Evolutionary conservation across 768 basidiomycete species (phyloP).

Genomic region (Termitomyces sp.): DNA sequence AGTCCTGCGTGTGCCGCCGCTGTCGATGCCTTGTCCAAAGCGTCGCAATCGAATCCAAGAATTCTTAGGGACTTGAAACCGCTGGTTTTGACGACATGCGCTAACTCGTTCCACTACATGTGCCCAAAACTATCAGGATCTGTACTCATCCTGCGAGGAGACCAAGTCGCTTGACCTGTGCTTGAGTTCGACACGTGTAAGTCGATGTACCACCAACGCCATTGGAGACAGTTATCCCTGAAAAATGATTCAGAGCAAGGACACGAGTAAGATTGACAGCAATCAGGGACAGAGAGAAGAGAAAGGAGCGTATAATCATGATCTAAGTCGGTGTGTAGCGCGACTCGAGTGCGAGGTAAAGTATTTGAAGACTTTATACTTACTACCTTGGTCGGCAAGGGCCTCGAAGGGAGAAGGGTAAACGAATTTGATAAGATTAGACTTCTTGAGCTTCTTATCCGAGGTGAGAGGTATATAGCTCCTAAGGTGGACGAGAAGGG

Average conservation of each 20-base stretch:
- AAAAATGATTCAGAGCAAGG: slow-evolving; percentile 27
- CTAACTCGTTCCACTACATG: slow-evolving; percentile 29
- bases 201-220: slow-evolving; percentile 18
- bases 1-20: slow-evolving; percentile 27
- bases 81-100: slow-evolving; percentile 19
- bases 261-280: background rate
- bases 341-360: background rate
- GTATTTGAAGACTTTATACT: background rate
- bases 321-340: no score
- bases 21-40: slow-evolving; percentile 27
- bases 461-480: background rate
- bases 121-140: background rate
- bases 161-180: slow-evolving; percentile 19
- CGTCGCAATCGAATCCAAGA: slow-evolving; percentile 32
- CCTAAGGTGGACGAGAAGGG: background rate
- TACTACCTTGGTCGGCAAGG: background rate
- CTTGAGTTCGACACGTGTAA: slow-evolving; percentile 31
- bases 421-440: background rate
- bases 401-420: background rate
- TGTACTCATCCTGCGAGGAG: background rate
- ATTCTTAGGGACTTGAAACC: slow-evolving; percentile 33
- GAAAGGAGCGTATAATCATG: background rate
- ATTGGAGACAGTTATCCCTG: slow-evolving; percentile 28
- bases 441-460: background rate
- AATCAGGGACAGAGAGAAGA: background rate